These are phyloP conservation scores for Teunomyces pallodes DNA, from an alignment of 805 yeast genomes.

Conservation along the genomic window DNA sequence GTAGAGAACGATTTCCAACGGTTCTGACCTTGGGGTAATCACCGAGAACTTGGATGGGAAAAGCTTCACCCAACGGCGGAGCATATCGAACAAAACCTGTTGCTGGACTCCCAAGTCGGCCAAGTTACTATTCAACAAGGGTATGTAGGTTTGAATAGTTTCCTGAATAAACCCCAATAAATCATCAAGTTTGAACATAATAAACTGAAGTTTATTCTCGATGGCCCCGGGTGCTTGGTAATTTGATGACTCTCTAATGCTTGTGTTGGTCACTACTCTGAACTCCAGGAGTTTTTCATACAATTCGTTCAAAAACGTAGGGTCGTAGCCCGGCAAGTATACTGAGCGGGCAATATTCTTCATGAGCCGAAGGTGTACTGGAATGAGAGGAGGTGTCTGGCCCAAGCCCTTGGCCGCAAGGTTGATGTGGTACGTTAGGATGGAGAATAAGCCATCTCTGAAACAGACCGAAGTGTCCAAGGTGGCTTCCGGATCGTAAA, in stretches of 20 bases:
- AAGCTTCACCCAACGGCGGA: slow-evolving; percentile 33
- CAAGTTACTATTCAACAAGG: slow-evolving; percentile 22
- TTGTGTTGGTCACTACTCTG: slow-evolving; percentile 12
- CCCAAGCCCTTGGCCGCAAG: slow-evolving; percentile 9
- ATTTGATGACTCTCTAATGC: background rate
- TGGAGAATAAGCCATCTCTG: slow-evolving; percentile 39
- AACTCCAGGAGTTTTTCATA: slow-evolving; percentile 22
- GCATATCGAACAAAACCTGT: slow-evolving; percentile 32
- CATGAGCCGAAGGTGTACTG: slow-evolving; percentile 34
- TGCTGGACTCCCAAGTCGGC: slow-evolving; percentile 29
- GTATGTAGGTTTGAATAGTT: slow-evolving; percentile 25
- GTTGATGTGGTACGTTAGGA: slow-evolving; percentile 26
- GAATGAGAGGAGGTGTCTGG: slow-evolving; percentile 17
- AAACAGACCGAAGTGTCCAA: slow-evolving; percentile 35
- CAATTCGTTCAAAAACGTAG: slow-evolving; percentile 30
- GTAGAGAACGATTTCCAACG: slow-evolving; percentile 31
- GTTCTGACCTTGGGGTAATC: slow-evolving; percentile 21
- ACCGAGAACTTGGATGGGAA: slow-evolving; percentile 30
- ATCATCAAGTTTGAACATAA: slow-evolving; percentile 21
- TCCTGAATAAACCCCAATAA: slow-evolving; percentile 23
- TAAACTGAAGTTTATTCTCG: slow-evolving; percentile 9
- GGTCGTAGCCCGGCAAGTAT: slow-evolving; percentile 36
- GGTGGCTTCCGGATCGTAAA: slow-evolving; percentile 44
- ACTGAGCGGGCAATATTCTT: slow-evolving; percentile 32
- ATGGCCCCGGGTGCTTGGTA: background rate